Conservation (phyloP, 352 stramenopile genomes). For the Phytophthora hibernalis region DNA sequence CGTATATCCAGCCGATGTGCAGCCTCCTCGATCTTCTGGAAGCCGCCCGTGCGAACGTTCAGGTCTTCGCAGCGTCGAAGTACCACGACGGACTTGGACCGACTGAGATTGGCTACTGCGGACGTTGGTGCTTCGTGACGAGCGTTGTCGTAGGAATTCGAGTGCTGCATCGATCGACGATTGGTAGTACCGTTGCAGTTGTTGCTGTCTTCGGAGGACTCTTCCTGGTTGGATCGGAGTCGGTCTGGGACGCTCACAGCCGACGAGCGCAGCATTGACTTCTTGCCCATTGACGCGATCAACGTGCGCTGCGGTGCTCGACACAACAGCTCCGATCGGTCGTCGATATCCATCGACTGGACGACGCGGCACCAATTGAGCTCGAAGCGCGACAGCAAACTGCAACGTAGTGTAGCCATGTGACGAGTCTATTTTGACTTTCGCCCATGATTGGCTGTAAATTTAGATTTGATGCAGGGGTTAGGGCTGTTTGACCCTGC, state of each 20-base stretch:
- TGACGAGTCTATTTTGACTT: slow-evolving; percentile 32
- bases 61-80: slow-evolving; percentile 75
- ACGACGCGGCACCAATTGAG: slow-evolving; percentile 7
- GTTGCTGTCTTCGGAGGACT: slow-evolving; percentile 11
- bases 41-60: slow-evolving; percentile 73
- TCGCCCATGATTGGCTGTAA: slow-evolving; percentile 18
- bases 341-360: slow-evolving; percentile 23
- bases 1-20: slow-evolving; percentile 50
- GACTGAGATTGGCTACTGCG: background rate
- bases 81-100: slow-evolving; percentile 42
- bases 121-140: slow-evolving; percentile 14
- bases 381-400: slow-evolving; percentile 3
- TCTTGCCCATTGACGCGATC: slow-evolving; percentile 26
- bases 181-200: slow-evolving; percentile 2
- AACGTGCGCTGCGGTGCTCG: slow-evolving; percentile 1
- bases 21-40: slow-evolving; percentile 83
- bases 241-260: slow-evolving; percentile 2
- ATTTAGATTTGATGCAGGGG: background rate
- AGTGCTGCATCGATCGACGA: slow-evolving; percentile 16
- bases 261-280: slow-evolving; percentile 7
- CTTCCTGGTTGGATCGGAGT: slow-evolving; percentile 35
- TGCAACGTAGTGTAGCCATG: slow-evolving; percentile 29
- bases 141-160: slow-evolving; percentile 11
- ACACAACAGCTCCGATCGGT: slow-evolving; percentile 16
- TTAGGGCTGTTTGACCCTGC: slow-evolving; percentile 1